Evolutionary conservation across 2,329 filamentous ascomycete genomes (phyloP).

Genomic region (Diaporthe sp.): DNA sequence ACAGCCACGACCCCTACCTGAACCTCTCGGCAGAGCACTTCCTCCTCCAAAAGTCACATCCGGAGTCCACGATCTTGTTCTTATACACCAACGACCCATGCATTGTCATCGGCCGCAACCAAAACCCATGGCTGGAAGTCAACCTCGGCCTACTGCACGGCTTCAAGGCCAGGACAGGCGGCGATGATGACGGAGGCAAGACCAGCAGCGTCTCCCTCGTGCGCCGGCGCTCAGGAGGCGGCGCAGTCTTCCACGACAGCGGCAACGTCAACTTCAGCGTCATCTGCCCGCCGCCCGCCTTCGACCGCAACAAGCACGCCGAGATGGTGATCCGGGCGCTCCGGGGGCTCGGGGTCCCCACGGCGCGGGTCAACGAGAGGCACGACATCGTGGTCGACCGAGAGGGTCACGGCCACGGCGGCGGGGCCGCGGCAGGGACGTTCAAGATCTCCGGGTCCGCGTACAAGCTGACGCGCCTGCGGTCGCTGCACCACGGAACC

Average conservation of each 20-base stretch:
- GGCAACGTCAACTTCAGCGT: conserved; percentile 97
- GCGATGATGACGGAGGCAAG: conserved; percentile 7
- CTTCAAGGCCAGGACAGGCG: conserved; percentile 39
- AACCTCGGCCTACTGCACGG: conserved; percentile 74
- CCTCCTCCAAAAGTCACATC: conserved; percentile 80
- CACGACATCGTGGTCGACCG: conserved; percentile 90
- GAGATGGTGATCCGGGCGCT: conserved; percentile 94
- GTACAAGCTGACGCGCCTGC: conserved; percentile 87
- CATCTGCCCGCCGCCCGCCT: conserved; percentile 81
- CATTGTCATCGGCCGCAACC: conserved; percentile 93
- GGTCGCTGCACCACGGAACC: conserved; percentile 93
- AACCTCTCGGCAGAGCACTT: conserved; percentile 97
- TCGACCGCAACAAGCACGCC: conserved; percentile 89
- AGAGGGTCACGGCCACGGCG: conserved; percentile 21
- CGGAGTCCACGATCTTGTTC: conserved; percentile 82
- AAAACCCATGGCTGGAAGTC: conserved; percentile 96
- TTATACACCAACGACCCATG: conserved; percentile 90
- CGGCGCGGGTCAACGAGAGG: conserved; percentile 83
- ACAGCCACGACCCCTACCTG: conserved; percentile 80
- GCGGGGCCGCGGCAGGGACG: conserved; percentile 46
- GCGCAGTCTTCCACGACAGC: conserved; percentile 91
- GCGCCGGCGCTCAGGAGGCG: conserved; percentile 87
- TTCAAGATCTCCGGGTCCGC: conserved; percentile 94
- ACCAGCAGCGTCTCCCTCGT: conserved; percentile 69
- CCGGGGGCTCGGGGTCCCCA: conserved; percentile 65